Evolutionary conservation across 345 rosid species (phyloP), one percentile per base, ranked within the genome.

Genomic region (Eucalyptus curtisii): DNA sequence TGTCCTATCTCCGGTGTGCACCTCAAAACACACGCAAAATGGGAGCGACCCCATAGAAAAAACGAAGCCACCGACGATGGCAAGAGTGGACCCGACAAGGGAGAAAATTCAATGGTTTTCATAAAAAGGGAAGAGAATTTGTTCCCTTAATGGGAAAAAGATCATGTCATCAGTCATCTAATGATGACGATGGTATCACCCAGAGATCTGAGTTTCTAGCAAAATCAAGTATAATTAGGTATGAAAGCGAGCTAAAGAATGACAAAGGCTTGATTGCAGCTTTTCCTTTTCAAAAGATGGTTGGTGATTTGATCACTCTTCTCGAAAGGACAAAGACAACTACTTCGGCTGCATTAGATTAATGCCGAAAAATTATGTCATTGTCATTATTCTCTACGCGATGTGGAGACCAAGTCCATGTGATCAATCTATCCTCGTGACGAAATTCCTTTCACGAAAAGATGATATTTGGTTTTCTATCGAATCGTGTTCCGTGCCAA

Each of bases 261-360:
- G 33, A 13, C 9, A 64, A 64, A 25, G 71, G 3, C 31, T 59
- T 11, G 68, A 13, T 27, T 27, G 68, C 68, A 59, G 13, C 27
- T 55, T 55, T 55, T 3, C 14, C 7, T 5, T 27, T 27, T 5
- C 4, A 25, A 59, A 53, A 25, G 14, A 0, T 0, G 3, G 31
- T 27, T 10, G 66, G n/a, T 5, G n/a, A 57, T 57, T 25, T 25
- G n/a, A 24, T 2, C 5, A 30, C 71, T 30, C 71, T 64, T 64
- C 13, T 64, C 33, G 6, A 30, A 64, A 64, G 71, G 37, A 13
- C 31, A 64, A 30, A 64, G 33, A 13, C 33, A 13, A 52, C 24
- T 0, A 52, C 37, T 13, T 61, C 8, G 33, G 37, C 71, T 7
- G 71, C 61, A 24, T 24, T 55, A 24, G 1, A 55, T 55, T 24